Base-by-base conservation (phyloP, 169 alveolate species). In the Plasmodium billcollinsi region DNA sequence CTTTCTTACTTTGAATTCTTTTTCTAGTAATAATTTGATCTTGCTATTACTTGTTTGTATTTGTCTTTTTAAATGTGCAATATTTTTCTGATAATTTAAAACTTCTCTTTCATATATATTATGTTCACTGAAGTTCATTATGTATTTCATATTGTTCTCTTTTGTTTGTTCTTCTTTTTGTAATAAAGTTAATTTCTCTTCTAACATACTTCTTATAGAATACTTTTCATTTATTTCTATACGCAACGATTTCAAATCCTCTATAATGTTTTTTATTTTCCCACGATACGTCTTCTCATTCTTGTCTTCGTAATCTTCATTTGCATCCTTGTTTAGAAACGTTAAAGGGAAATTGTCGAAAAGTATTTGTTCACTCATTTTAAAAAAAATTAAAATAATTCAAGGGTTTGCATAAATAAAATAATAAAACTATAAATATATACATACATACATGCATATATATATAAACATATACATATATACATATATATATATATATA, bases 141-240 rank as follows among this genome's bases (percentile, higher is more conserved):
- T 72, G 59, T 83, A 83, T 45, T 83, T 67, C 29, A 83, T 43
- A 62, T 83, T 69, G n/a, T 69, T 50, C 14, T 83, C 74, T 69
- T 83, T 83, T 26, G 45, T 54, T 24, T 83, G 80, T 69, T 69
- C 74, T 47, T 83, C 91, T 20, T 83, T 83, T 83, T 83, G 66
- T 58, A 83, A n/a, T 43, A 83, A 54, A 14, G 74, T 33, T 54
- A 83, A 43, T 58, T 83, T 83, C 43, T 83, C 91, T 4, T 83
- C 91, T 9, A 83, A 21, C 61, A 59, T 58, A 50, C 26, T 83
- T 47, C 91, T 50, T 56, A 83, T 54, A 2, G 74, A 54, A 43
- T 69, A 56, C 39, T 83, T 83, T 62, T 83, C 91, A 56, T 69
- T 83, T 45, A 83, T 83, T 83, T 83, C 91, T 12, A 83, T 83